Base-by-base conservation (phyloP, 345 rosid genomes). In the Murraya koenigii region DNA sequence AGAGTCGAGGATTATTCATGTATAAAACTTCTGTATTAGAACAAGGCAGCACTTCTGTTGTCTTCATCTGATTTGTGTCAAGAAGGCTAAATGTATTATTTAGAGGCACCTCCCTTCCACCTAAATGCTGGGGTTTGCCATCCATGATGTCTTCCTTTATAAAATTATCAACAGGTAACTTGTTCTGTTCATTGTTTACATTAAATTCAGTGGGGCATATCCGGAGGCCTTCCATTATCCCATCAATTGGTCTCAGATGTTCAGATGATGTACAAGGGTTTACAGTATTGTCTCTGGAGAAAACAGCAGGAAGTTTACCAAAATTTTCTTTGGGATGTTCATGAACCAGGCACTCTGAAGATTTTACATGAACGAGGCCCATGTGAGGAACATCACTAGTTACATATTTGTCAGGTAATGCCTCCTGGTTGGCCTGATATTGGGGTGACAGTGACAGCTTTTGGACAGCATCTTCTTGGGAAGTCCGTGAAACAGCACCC, bases 191-290 rank as follows among this genome's bases (percentile, higher is more conserved):
- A 81, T 55, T 68, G 20, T 17, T 80, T 69, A 80, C 66, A 81
- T 33, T 62, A 58, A 56, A 68, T 66, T 86, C 86, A 20, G 86
- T 56, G 9, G 81, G 68, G 58, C 65, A 38, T 14, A 81, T 69
- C 77, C 39, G 77, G 78, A 87, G 82, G 80, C 63, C 80, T 66
- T 84, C 87, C 81, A 85, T 79, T 83, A 82, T 81, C 79, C 80
- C 83, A 79, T 85, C 87, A 79, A 85, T 72, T 59, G 84, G 78
- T 56, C 79, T 81, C 66, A 64, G 70, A 52, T 82, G 84, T 39
- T 82, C 88, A 75, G 59, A 26, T 32, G 81, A 58, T 47, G 73
- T 26, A 30, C 44, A 6, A 49, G 78, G 73, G 74, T 83, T 82
- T 55, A 74, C 55, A 39, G 68, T 47, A 80, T 90, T 79, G 55